These are phyloP conservation scores for Parasitella parasitica DNA, from an alignment of 371 early-diverging fungal genomes.

Conservation along the genomic window DNA sequence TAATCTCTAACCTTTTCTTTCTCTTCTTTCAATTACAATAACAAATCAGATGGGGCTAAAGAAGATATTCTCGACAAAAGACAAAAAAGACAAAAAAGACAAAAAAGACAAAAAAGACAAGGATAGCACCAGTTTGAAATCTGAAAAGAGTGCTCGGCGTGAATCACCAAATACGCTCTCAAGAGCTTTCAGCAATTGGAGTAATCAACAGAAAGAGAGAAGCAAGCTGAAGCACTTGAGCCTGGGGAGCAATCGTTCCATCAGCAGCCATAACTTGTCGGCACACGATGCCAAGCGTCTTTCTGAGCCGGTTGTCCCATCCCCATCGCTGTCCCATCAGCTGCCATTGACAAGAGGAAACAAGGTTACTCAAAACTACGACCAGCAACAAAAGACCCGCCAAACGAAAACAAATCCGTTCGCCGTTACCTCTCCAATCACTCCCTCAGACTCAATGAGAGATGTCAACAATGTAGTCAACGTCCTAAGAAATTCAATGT, in stretches of 20 bases:
- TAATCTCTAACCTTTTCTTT: background rate
- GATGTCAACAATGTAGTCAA: slow-evolving; percentile 2
- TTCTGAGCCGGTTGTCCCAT: background rate
- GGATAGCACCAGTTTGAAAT: slow-evolving; percentile 2
- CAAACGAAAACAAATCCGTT: slow-evolving; percentile 1
- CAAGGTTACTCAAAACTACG: slow-evolving; percentile 1
- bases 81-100: background rate
- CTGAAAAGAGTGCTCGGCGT: background rate
- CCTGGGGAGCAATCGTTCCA: background rate
- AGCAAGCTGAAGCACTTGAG: slow-evolving; percentile 2
- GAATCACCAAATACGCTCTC: slow-evolving; percentile 6
- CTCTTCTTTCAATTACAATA: background rate
- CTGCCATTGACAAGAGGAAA: background rate
- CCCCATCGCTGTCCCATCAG: background rate
- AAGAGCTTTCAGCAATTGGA: background rate
- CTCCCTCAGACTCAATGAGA: slow-evolving; percentile 7
- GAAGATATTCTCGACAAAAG: slow-evolving; percentile 18
- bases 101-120: background rate
- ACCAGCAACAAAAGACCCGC: background rate
- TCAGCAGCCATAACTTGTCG: background rate
- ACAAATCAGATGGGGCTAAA: slow-evolving; percentile 18
- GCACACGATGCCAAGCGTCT: background rate
- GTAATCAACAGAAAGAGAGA: slow-evolving; percentile 3
- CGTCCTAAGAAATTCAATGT: background rate
- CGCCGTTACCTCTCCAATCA: background rate